Conservation (phyloP, 371 early-diverging fungal species). For the Sporodiniella umbellata region DNA sequence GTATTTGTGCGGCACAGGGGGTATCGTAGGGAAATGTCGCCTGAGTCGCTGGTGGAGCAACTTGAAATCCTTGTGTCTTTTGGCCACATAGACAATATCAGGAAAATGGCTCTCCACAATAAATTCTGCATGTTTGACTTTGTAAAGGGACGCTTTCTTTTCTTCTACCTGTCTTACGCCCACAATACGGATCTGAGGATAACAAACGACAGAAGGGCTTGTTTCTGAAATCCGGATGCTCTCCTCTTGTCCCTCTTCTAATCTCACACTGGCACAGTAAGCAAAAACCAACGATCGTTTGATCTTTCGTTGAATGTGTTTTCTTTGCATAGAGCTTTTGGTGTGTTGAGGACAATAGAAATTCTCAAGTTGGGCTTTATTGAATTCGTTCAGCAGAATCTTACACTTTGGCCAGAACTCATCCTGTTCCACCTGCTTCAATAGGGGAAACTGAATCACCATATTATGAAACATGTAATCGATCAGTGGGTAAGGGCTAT, state of each 20-base stretch:
- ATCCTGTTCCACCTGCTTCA: constrained; percentile 27
- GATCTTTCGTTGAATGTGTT: constrained; percentile 31
- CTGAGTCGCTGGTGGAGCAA: constrained; percentile 27
- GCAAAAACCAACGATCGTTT: constrained; percentile 38
- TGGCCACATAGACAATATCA: constrained; percentile 27
- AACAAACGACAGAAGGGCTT: not conserved
- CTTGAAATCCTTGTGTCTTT: constrained; percentile 36
- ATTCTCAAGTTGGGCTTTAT: constrained; percentile 23
- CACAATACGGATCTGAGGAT: constrained; percentile 8
- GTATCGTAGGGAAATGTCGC: constrained; percentile 18
- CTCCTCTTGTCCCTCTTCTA: constrained; percentile 39
- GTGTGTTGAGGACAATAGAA: constrained; percentile 23
- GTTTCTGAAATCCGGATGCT: constrained; percentile 19
- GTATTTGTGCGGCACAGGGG: constrained; percentile 28
- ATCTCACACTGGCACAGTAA: constrained; percentile 38
- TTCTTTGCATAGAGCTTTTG: constrained; percentile 22
- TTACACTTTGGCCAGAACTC: constrained; percentile 41
- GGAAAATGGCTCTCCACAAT: constrained; percentile 23
- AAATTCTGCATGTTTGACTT: constrained; percentile 33
- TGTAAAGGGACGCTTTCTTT: constrained; percentile 13
- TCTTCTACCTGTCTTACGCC: constrained; percentile 18
- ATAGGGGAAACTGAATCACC: constrained; percentile 36
- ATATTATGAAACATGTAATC: constrained; percentile 32
- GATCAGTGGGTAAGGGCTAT: constrained; percentile 23
- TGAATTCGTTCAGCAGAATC: constrained; percentile 32